A percentile compares a stretch with the other conserved stretches of the same genome.
phyloP scores from a whole-genome alignment of 345 rosid species.

The Psidium guajava region DNA sequence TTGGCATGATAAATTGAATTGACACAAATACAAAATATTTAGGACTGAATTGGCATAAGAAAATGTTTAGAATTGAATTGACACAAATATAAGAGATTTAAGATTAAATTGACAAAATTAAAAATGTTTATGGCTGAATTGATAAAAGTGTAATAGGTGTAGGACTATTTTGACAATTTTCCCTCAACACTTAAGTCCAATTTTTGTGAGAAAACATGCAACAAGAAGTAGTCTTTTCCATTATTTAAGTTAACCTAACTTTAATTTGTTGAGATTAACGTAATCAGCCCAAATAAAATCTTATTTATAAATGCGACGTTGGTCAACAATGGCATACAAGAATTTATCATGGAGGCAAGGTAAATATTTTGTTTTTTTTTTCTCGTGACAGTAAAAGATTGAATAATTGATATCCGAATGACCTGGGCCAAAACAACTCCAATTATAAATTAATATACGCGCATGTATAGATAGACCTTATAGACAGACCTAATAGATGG shows the following conservation, averaged over 20 bases:
- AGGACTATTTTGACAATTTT: too few relatives aligned
- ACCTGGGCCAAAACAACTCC: too few relatives aligned
- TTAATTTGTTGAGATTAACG: background rate
- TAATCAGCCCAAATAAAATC: background rate
- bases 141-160: too few relatives aligned
- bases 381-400: background rate
- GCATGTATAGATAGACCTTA: background rate
- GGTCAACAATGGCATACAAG: background rate
- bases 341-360: background rate
- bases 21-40: too few relatives aligned
- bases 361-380: background rate
- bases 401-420: background rate
- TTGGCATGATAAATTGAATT: too few relatives aligned
- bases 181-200: background rate
- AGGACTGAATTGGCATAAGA: too few relatives aligned
- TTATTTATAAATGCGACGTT: background rate
- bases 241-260: background rate
- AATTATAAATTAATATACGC: background rate
- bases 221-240: background rate
- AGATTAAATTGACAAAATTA: too few relatives aligned
- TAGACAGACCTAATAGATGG: background rate
- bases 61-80: too few relatives aligned
- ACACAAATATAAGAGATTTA: too few relatives aligned
- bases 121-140: too few relatives aligned
- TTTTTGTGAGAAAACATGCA: background rate